Percentiles rank a stretch among this genome's conserved stretches.
Evolutionary conservation across 805 yeast species (phyloP).

Genomic region (Candida parachauliodes): DNA sequence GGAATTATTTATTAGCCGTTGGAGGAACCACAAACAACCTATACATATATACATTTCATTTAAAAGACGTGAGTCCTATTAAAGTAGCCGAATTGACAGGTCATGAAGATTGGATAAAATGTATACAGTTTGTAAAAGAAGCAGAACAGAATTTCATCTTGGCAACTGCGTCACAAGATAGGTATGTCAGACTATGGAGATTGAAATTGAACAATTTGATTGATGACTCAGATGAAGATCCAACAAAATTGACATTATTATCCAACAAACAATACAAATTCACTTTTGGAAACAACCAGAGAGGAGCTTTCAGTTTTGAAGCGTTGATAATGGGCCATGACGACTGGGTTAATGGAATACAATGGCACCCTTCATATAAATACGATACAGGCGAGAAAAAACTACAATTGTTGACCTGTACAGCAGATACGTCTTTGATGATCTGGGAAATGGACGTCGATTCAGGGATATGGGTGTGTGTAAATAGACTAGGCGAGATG

Average conservation of each 20-base stretch:
- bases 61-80: slow-evolving; percentile 14
- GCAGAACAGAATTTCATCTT: slow-evolving; percentile 53
- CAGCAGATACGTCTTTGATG: slow-evolving; percentile 92
- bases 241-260: slow-evolving; percentile 47
- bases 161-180: slow-evolving; percentile 91
- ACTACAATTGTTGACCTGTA: slow-evolving; percentile 68
- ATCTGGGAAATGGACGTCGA: slow-evolving; percentile 85
- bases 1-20: slow-evolving; percentile 51
- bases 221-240: slow-evolving; percentile 56
- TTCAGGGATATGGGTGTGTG: slow-evolving; percentile 89
- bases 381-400: slow-evolving; percentile 29
- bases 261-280: slow-evolving; percentile 74
- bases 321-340: slow-evolving; percentile 97
- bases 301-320: slow-evolving; percentile 71
- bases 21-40: slow-evolving; percentile 67
- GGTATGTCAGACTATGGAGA: slow-evolving; percentile 89
- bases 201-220: slow-evolving; percentile 52
- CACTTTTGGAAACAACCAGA: slow-evolving; percentile 26
- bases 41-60: slow-evolving; percentile 49
- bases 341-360: slow-evolving; percentile 87
- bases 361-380: slow-evolving; percentile 62
- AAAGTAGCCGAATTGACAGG: slow-evolving; percentile 65
- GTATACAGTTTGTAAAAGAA: slow-evolving; percentile 55
- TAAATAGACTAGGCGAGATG: slow-evolving; percentile 80
- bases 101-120: slow-evolving; percentile 95